Base-by-base conservation (phyloP, 495 filamentous ascomycete genomes). In the Patellaria atrata region DNA sequence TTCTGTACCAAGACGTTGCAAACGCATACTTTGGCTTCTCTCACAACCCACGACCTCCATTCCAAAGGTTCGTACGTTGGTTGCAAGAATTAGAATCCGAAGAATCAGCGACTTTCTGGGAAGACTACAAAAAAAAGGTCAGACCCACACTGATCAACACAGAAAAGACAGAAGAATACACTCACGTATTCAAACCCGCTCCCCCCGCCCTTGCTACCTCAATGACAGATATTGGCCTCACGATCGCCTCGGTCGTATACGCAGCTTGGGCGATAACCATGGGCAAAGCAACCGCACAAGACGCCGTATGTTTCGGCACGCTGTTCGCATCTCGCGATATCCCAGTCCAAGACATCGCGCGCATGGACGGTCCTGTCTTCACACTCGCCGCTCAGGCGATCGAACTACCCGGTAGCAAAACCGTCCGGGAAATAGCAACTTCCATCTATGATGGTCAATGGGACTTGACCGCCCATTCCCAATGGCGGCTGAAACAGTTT, bases 1-100 rank as follows among this genome's bases (percentile, higher is more conserved):
- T 44, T 30, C 39, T 44, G 7, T 50, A 43, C 24, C 14, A 44
- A 20, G 41, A 44, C 24, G 41, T 35, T n/a, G 38, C 41, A 23
- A 30, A 28, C n/a, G 27, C 21, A 14, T 39, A 39, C 28, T 16
- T 14, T 18, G 30, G 15, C 12, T n/a, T 37, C 11, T 3, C 13
- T 3, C 30, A 13, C n/a, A 4, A 20, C 14, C 14, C 10, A 10
- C 13, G 37, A 3, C 37, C 37, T 5, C 13, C 15, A 9, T 39
- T 32, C 28, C 14, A 18, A 12, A 4, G 24, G 20, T 33, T 32
- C 10, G 28, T 39, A 1, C 12, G 8, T 11, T 33, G 12, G 10
- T n/a, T 32, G 9, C 4, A 19, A 21, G 27, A 39, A 1, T 9
- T 22, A 13, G 28, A 34, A 13, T 12, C 17, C 14, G 4, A 13